Evolutionary conservation across 2,329 filamentous ascomycete species (phyloP).

Genomic region (Aspergillus flavus): DNA sequence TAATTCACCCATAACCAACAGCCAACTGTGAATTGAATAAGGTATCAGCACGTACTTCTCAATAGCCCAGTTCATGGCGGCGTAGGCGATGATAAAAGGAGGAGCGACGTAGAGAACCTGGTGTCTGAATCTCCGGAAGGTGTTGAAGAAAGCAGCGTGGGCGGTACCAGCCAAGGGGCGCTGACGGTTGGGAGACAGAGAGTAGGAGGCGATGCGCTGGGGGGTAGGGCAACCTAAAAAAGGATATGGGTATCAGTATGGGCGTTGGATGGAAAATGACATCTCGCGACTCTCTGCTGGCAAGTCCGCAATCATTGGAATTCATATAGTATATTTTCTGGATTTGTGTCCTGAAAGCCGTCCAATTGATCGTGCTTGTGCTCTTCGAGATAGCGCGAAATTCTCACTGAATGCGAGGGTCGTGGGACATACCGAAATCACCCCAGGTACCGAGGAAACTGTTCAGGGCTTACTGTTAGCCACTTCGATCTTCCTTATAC

Average conservation of each 20-base stretch:
- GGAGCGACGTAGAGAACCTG: slow-evolving; percentile 91
- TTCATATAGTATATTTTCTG: not conserved
- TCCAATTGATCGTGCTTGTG: slow-evolving; percentile 5
- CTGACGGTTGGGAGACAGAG: slow-evolving; percentile 84
- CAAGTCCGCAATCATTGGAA: not conserved
- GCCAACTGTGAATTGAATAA: too few relatives aligned
- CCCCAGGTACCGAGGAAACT: slow-evolving; percentile 79
- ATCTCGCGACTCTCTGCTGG: not conserved
- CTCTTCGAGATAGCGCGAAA: not conserved
- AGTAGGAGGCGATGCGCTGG: slow-evolving; percentile 69
- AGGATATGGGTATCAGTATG: slow-evolving; percentile 1
- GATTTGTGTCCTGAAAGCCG: not conserved
- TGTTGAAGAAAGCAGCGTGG: slow-evolving; percentile 92
- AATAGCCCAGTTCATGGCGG: slow-evolving; percentile 84
- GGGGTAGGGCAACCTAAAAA: slow-evolving; percentile 39
- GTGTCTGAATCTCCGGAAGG: slow-evolving; percentile 78
- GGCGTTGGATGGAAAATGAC: not conserved
- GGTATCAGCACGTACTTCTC: slow-evolving; percentile 67
- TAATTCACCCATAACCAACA: not conserved
- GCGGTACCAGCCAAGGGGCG: slow-evolving; percentile 77
- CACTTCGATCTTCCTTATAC: not conserved
- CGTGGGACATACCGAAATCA: slow-evolving; percentile 66
- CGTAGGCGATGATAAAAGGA: slow-evolving; percentile 77
- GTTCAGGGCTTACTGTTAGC: slow-evolving; percentile 30
- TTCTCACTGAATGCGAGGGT: slow-evolving; percentile 8